Conservation (phyloP, 2,329 filamentous ascomycete species). For the Fusarium phyllophilum region DNA sequence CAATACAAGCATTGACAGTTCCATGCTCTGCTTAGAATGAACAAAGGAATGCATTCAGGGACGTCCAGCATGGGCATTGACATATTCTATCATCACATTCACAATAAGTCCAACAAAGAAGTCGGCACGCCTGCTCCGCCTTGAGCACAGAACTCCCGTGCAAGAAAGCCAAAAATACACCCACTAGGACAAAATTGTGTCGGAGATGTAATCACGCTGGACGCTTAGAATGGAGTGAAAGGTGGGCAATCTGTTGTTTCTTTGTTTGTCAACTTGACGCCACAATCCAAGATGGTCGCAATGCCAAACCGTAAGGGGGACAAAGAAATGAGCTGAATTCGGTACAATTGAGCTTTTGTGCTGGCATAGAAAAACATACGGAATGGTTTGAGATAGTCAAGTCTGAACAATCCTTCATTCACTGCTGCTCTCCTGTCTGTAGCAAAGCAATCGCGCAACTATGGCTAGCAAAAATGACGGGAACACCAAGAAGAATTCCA, state of each 20-base stretch:
- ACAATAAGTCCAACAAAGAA: conserved; percentile 40
- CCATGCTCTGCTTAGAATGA: conserved; percentile 7
- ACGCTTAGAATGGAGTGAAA: neutral
- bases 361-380: neutral
- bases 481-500: neutral
- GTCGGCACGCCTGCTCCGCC: conserved; percentile 5
- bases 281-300: conserved; percentile 11
- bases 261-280: conserved; percentile 37
- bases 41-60: conserved; percentile 3
- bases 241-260: conserved; percentile 8
- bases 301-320: neutral
- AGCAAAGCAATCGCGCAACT: neutral
- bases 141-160: neutral
- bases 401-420: neutral
- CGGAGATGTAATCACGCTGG: neutral
- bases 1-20: conserved; percentile 1
- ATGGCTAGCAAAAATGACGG: conserved; percentile 13
- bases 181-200: neutral
- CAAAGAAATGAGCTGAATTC: conserved; percentile 9
- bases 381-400: neutral
- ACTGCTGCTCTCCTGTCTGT: neutral
- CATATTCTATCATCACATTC: neutral
- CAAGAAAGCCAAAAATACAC: conserved; percentile 1
- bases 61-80: conserved; percentile 2
- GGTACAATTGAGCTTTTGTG: neutral